phyloP scores from a whole-genome alignment of 768 basidiomycete species.

The Boletus barrowsii region DNA sequence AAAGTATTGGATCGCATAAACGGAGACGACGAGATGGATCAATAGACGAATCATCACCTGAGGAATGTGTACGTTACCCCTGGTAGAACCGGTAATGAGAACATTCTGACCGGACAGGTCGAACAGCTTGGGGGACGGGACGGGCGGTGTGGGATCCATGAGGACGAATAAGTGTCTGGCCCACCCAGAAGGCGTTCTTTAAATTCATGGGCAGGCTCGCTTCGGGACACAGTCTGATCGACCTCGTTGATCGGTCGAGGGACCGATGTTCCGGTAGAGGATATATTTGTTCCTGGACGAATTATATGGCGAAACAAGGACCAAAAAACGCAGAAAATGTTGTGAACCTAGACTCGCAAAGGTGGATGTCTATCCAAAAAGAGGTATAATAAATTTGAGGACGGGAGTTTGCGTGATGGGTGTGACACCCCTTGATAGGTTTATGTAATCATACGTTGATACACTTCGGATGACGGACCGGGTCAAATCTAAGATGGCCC shows the following conservation, averaged over 20 bases:
- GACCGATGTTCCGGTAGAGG: slow-evolving; percentile 25
- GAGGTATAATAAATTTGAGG: slow-evolving; percentile 20
- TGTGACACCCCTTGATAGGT: slow-evolving; percentile 21
- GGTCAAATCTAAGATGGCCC: slow-evolving; percentile 19
- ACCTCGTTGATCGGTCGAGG: slow-evolving; percentile 32
- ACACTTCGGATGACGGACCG: slow-evolving; percentile 35
- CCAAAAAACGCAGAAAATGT: slow-evolving; percentile 8
- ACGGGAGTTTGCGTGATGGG: slow-evolving; percentile 25
- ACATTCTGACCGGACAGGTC: slow-evolving; percentile 63
- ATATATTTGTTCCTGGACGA: not conserved
- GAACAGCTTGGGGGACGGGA: slow-evolving; percentile 58
- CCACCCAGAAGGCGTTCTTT: slow-evolving; percentile 15
- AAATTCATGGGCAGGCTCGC: slow-evolving; percentile 14
- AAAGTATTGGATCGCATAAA: slow-evolving; percentile 13
- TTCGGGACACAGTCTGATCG: slow-evolving; percentile 15
- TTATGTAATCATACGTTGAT: slow-evolving; percentile 29
- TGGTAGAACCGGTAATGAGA: slow-evolving; percentile 77
- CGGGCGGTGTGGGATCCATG: slow-evolving; percentile 55
- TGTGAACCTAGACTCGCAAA: slow-evolving; percentile 13
- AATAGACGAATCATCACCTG: not conserved
- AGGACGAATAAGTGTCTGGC: slow-evolving; percentile 2
- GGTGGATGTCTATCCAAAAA: slow-evolving; percentile 17
- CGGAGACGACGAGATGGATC: slow-evolving; percentile 2
- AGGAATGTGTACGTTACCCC: slow-evolving; percentile 49
- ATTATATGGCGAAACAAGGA: slow-evolving; percentile 1